Percentiles rank a stretch among this genome's conserved stretches.
These are phyloP conservation scores for Tetracladium marchalianum DNA, from an alignment of 495 filamentous ascomycete species.

Conservation along the genomic window DNA sequence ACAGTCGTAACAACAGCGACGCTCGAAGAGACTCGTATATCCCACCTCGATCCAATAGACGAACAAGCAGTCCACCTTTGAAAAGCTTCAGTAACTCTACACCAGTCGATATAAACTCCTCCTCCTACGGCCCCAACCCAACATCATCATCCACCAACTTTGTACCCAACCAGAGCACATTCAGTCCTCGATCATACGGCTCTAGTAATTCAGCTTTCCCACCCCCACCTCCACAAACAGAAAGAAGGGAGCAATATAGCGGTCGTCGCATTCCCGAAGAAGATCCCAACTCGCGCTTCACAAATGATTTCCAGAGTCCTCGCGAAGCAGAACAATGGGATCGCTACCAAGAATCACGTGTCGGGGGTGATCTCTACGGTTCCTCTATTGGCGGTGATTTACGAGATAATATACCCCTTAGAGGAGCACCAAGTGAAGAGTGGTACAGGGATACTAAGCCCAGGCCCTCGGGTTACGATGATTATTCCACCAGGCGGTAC, in stretches of 20 bases:
- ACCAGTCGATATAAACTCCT: conserved; percentile 12
- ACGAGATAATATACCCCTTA: not conserved
- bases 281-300: conserved; percentile 3
- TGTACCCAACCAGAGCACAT: not conserved
- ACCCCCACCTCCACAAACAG: conserved; percentile 15
- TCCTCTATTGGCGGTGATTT: conserved; percentile 7
- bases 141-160: conserved; percentile 13
- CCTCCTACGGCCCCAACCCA: conserved; percentile 3
- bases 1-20: conserved; percentile 11
- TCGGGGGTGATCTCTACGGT: conserved; percentile 5
- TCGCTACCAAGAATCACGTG: conserved; percentile 9
- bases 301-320: conserved; percentile 15
- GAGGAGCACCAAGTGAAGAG: conserved; percentile 13
- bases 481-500: no score
- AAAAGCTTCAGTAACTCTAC: conserved; percentile 13
- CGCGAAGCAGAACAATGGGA: conserved; percentile 19
- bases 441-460: conserved; percentile 11
- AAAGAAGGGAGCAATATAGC: not conserved
- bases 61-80: conserved; percentile 12
- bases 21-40: conserved; percentile 3
- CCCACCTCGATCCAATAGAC: conserved; percentile 3
- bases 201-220: conserved; percentile 3
- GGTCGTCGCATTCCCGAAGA: conserved; percentile 4
- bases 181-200: conserved; percentile 9
- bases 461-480: no score